Percentiles rank a stretch among this genome's conserved stretches.
Evolutionary conservation across 495 filamentous ascomycete species (phyloP).

Genomic region (Cladorrhinum samala): DNA sequence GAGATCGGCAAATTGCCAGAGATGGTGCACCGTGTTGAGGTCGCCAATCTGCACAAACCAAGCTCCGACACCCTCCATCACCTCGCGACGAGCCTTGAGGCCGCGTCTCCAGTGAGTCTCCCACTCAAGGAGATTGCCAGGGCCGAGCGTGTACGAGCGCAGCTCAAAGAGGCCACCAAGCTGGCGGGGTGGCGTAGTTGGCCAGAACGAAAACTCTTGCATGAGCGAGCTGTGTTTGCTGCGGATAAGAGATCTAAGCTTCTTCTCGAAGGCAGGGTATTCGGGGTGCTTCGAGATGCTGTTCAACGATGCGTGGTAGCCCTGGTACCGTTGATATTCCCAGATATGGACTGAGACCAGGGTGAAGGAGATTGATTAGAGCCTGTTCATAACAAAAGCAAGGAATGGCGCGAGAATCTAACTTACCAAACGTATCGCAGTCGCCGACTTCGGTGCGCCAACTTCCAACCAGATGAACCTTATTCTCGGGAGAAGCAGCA

Average conservation of each 20-base stretch:
- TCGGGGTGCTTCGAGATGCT: slow-evolving; percentile 72
- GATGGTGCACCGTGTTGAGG: slow-evolving; percentile 93
- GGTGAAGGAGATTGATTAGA: not conserved
- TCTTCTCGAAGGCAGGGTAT: slow-evolving; percentile 71
- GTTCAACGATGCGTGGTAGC: slow-evolving; percentile 88
- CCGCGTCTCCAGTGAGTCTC: slow-evolving; percentile 97
- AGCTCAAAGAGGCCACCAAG: slow-evolving; percentile 94
- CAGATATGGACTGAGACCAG: slow-evolving; percentile 87
- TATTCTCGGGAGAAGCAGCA: slow-evolving; percentile 73
- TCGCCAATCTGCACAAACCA: slow-evolving; percentile 99
- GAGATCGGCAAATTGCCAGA: slow-evolving; percentile 97
- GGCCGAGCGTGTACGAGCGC: slow-evolving; percentile 92
- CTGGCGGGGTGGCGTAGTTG: slow-evolving; percentile 80
- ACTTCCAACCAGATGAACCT: slow-evolving; percentile 93
- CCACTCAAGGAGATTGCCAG: slow-evolving; percentile 94
- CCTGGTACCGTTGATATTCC: slow-evolving; percentile 97
- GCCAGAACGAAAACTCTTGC: slow-evolving; percentile 99
- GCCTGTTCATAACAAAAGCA: not conserved
- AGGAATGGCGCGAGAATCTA: too few relatives aligned
- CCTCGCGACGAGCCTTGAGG: slow-evolving; percentile 79
- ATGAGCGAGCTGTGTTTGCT: slow-evolving; percentile 85
- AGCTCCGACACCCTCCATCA: slow-evolving; percentile 97
- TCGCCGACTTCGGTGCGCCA: slow-evolving; percentile 98
- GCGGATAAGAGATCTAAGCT: slow-evolving; percentile 73
- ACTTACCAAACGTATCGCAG: slow-evolving; percentile 90